phyloP scores from a whole-genome alignment of 768 basidiomycete genomes.

The Podaxis rugospora region DNA sequence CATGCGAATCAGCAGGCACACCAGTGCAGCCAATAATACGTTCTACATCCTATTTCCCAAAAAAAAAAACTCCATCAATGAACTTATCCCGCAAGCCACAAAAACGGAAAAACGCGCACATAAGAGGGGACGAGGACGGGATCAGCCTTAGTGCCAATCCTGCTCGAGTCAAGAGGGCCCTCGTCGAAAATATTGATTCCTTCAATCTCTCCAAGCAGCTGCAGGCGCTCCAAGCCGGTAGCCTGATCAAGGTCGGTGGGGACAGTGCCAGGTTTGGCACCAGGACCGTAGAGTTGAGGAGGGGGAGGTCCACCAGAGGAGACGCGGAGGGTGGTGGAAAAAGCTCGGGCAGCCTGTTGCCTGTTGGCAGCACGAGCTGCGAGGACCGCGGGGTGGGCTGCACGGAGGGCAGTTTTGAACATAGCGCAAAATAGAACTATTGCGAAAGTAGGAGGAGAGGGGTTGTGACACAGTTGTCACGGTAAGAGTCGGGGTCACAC shows the following conservation, averaged over 20 bases:
- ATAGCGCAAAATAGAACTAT: slow-evolving; percentile 21
- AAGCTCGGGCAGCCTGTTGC: slow-evolving; percentile 41
- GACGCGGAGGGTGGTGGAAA: slow-evolving; percentile 54
- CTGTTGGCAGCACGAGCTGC: slow-evolving; percentile 34
- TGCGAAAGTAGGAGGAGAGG: slow-evolving; percentile 16
- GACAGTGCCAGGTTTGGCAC: slow-evolving; percentile 68
- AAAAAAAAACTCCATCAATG: slow-evolving; percentile 2
- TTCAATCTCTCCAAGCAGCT: slow-evolving; percentile 83
- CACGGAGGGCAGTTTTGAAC: slow-evolving; percentile 43
- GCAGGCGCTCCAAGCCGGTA: slow-evolving; percentile 95
- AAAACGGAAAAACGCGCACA: slow-evolving; percentile 45
- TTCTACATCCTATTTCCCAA: slow-evolving; percentile 54
- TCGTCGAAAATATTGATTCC: slow-evolving; percentile 90
- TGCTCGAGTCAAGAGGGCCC: slow-evolving; percentile 76
- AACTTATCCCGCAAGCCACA: background rate
- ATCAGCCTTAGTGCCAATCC: slow-evolving; percentile 82
- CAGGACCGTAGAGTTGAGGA: slow-evolving; percentile 67
- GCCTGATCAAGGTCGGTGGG: slow-evolving; percentile 87
- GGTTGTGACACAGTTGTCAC: slow-evolving; percentile 18
- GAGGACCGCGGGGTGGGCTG: slow-evolving; percentile 38
- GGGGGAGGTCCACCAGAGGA: slow-evolving; percentile 53
- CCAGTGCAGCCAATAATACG: slow-evolving; percentile 95
- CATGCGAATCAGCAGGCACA: slow-evolving; percentile 92
- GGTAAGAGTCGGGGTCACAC: slow-evolving; percentile 15
- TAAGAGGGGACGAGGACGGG: slow-evolving; percentile 86